Evolutionary conservation across 148 eudicot genomes (phyloP).

Genomic region (Silene latifolia): DNA sequence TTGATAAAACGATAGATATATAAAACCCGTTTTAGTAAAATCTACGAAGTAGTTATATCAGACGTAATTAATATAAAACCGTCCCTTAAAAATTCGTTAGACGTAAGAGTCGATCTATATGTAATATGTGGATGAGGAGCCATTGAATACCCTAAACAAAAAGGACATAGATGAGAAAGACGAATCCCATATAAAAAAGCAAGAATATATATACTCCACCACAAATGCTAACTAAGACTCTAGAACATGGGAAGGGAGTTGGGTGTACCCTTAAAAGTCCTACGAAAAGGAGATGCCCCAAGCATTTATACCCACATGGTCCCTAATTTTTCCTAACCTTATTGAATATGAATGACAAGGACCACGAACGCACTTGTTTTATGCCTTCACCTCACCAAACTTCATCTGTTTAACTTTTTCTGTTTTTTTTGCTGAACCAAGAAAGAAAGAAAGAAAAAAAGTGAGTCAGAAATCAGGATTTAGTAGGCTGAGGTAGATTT

Average conservation of each 20-base stretch:
- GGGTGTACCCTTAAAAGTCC: neutral
- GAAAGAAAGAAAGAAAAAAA: neutral
- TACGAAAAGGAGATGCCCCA: slow-evolving; percentile 5
- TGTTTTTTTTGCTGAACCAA: neutral
- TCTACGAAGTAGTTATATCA: too few species aligned
- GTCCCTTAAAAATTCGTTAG: too few species aligned
- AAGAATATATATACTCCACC: slow-evolving; percentile 4
- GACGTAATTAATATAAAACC: too few species aligned
- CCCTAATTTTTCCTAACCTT: neutral
- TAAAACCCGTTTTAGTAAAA: too few species aligned
- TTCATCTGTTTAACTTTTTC: neutral
- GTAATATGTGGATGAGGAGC: too few species aligned
- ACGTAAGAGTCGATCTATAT: too few species aligned
- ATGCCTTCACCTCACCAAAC: neutral
- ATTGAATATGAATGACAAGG: neutral
- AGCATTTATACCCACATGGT: slow-evolving; percentile 3
- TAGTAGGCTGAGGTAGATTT: slow-evolving; percentile 6
- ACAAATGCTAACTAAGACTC: neutral
- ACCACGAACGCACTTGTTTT: slow-evolving; percentile 8
- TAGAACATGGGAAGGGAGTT: neutral
- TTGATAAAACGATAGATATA: too few species aligned
- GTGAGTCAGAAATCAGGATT: neutral
- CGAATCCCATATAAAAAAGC: too few species aligned
- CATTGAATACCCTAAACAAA: neutral
- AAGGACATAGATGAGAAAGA: neutral